Base-by-base conservation (phyloP, 1,284 basidiomycete genomes). In the Cutaneotrichosporon cutaneum region DNA sequence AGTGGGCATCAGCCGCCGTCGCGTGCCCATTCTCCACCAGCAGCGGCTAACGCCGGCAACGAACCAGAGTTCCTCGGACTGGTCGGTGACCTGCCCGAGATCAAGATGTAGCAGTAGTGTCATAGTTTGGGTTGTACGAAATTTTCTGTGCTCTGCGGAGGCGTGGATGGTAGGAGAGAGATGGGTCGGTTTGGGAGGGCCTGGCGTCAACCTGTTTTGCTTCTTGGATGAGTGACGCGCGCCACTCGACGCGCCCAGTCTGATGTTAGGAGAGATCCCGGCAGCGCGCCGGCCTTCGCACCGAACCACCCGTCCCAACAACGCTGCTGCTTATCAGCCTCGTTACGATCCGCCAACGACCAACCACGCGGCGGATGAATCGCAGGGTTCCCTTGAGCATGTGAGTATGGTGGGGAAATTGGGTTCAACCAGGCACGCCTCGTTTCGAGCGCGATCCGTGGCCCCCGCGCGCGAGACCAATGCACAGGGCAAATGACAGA, bases 81-180 rank as follows among this genome's bases (percentile, higher is more conserved):
- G 39, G 60, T 61, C 4, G 60, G 60, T 32, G 60, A 61, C 21
- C 42, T 61, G 42, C 48, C 48, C 16, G 60, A 61, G n/a, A 56
- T 61, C 47, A 56, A 60, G 26, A 50, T 36, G 47, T 27, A 51
- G 35, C 33, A 50, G 48, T 51, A 51, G 16, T 30, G 14, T 51
- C 26, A 30, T 30, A 30, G 26, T 51, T 32, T 51, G 26, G 48
- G 48, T 51, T 51, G 48, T 51, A 51, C 48, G 18, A 48, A n/a
- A 22, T 27, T 48, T 26, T 13, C 24, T 48, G 45, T 27, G 13
- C 45, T 7, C 7, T 16, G 11, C 13, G 6, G 13, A 36, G 35
- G 35, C 11, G 35, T 36, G 16, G n/a, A n/a, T n/a, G n/a, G n/a
- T n/a, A n/a, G n/a, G n/a, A n/a, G n/a, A n/a, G n/a, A 30, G 30